Evolutionary conservation across 768 basidiomycete species (phyloP), one percentile per base, ranked within the genome.

Genomic region (Daedaleopsis sinensis): DNA sequence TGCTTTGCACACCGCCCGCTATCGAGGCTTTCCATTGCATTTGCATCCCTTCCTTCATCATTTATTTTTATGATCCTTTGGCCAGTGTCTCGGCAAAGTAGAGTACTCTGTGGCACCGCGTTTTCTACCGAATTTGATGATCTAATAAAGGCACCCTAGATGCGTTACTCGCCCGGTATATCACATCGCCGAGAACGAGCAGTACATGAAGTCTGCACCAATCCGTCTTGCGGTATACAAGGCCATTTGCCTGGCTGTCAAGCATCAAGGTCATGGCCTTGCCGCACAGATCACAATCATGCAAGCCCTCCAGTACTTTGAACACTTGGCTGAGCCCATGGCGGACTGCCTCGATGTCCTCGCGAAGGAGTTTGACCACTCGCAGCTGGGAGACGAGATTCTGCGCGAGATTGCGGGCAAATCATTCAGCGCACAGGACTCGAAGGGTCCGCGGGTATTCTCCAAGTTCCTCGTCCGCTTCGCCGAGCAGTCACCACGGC

Each of bases 251-350:
- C 77, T 90, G 52, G 90, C 96, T 0, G 94, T 98, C 61, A 98
- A 98, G 71, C 85, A 90, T 67, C 95, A 98, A 64, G 86, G 84
- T 4, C 96, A 98, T 66, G 80, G 84, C 1, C 84, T 91, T 63
- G 87, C 88, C 21, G 92, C 93, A 0, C 94, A 96, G 70, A 96
- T 91, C 62, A 85, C 83, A 62, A 92, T 99, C 74, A 91, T 96
- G 75, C 95, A 97, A 71, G 87, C 85, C 50, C 79, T 99, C 15
- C 94, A 96, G 62, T 96, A 96, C 74, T 93, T 88, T 66, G 97
- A 99, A 67, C 96, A 98, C 70, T 84, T 97, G 21, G 86, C 93
- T 0, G 96, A 98, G 69, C 89, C 91, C 1, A 91, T 98, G 87
- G 96, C 97, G 0, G 96, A 98, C 66, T 87, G 91, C 50, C 80